A percentile compares a stretch with the other conserved stretches of the same genome.
Evolutionary conservation across 208 protist genomes (phyloP).

Genomic region (Acanthamoeba healyi): DNA sequence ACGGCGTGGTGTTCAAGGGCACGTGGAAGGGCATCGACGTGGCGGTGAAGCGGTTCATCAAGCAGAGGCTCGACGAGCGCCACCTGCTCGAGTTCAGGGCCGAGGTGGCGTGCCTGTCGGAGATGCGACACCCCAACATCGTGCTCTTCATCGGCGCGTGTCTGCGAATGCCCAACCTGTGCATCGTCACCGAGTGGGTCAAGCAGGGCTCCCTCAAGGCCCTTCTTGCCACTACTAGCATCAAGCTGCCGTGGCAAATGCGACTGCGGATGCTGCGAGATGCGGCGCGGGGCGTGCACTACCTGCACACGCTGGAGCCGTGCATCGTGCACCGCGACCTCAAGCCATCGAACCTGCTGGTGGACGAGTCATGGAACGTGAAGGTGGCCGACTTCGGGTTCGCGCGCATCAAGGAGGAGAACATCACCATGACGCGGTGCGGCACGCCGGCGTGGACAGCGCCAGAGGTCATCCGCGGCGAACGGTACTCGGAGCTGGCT

Average conservation of each 20-base stretch:
- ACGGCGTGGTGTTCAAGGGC: slow-evolving; percentile 60
- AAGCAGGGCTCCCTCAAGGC: slow-evolving; percentile 25
- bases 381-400: slow-evolving; percentile 64
- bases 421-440: slow-evolving; percentile 30
- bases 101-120: slow-evolving; percentile 37
- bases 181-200: slow-evolving; percentile 63
- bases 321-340: slow-evolving; percentile 57
- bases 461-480: slow-evolving; percentile 7
- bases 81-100: slow-evolving; percentile 47
- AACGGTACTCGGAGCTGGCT: not conserved
- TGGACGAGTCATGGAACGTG: slow-evolving; percentile 61
- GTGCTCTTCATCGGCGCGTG: slow-evolving; percentile 59
- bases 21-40: slow-evolving; percentile 59
- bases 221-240: not conserved
- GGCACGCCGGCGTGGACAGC: slow-evolving; percentile 36
- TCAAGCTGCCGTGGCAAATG: slow-evolving; percentile 36
- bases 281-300: not conserved
- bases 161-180: slow-evolving; percentile 19
- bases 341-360: slow-evolving; percentile 53
- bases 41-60: slow-evolving; percentile 71
- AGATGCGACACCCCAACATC: slow-evolving; percentile 51
- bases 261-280: not conserved
- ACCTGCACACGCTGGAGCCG: slow-evolving; percentile 10
- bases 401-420: slow-evolving; percentile 46
- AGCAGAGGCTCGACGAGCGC: slow-evolving; percentile 51